A percentile compares a stretch with the other conserved stretches of the same genome.
phyloP scores from a whole-genome alignment of 768 basidiomycete genomes.

The Mycena maculata region DNA sequence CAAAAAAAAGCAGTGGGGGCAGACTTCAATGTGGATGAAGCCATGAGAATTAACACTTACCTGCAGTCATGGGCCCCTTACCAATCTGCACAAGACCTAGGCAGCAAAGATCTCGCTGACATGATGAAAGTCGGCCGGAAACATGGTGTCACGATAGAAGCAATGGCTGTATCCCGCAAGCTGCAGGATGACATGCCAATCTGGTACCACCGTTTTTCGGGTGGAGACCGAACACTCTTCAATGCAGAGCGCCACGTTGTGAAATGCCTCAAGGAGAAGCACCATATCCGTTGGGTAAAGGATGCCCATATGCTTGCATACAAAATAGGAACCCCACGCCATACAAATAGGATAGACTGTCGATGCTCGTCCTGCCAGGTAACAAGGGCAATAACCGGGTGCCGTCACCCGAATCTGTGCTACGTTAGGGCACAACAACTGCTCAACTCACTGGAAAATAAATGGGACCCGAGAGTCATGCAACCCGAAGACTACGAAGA shows the following conservation, averaged over 20 bases:
- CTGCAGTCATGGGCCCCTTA: no score
- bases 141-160: constrained; percentile 1
- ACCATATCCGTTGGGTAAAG: background rate
- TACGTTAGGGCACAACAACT: background rate
- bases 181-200: constrained; percentile 9
- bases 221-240: background rate
- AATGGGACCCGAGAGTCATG: constrained; percentile 15
- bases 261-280: constrained; percentile 17
- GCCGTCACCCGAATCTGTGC: constrained; percentile 13
- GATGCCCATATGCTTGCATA: background rate
- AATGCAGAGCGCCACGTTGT: background rate
- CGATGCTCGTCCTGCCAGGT: constrained; percentile 5
- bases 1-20: no score
- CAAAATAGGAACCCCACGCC: background rate
- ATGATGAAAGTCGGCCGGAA: constrained; percentile 7
- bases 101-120: background rate
- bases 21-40: no score
- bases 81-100: background rate
- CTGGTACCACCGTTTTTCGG: constrained; percentile 17
- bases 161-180: background rate
- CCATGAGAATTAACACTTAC: no score
- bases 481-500: constrained; percentile 23
- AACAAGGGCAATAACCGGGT: background rate
- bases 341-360: background rate
- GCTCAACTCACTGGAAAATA: constrained; percentile 2